Evolutionary conservation across 495 filamentous ascomycete genomes (phyloP), one percentile per base, ranked within the genome.

Genomic region (Lasiosphaeria miniovina): DNA sequence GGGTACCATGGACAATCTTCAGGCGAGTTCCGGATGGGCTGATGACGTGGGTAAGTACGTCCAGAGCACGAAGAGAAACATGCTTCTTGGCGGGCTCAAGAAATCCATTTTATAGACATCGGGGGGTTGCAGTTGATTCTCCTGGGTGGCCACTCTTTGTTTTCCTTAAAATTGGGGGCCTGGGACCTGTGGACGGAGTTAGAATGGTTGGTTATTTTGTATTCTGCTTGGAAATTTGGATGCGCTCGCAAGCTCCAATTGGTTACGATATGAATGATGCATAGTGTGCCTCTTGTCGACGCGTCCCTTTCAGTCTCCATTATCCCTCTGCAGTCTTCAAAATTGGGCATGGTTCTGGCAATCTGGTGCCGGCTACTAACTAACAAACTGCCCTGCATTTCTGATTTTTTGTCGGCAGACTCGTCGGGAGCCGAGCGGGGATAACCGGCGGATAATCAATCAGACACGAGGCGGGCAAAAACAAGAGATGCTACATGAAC

Each of bases 1-100:
- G 69, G 89, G 90, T 70, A 84, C 79, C 11, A 89, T 96, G 86
- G 87, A 93, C 57, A 82, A 82, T 41, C 70, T 96, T 55, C 86
- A 93, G 67, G 84, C 86, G 50, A 94, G 88, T 65, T 82, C 84
- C 57, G 88, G 83, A 50, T 98, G 90, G 83, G 88, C 89, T 12
- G 85, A 89, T 32, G 93, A 96, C 65, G 91, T 96, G 58, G 85
- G 82, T 65, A 96, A 96, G 66, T 96, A 82, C 73, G 87, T 96
- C 12, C 81, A 76, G 55, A 86, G 84, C 68, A 91, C 96, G 78
- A 97, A 98, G 81, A 84, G 84, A 74, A 89, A 89, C 64, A 75
- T 89, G 58, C 72, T 96, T 52, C 75, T 95, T 62, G 89, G 91
- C 17, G 75, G 80, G 11, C 65, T 81, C 50, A 80, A 74, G 55